Conservation (phyloP, 257 asterid genomes). For the Asclepias syriaca region DNA sequence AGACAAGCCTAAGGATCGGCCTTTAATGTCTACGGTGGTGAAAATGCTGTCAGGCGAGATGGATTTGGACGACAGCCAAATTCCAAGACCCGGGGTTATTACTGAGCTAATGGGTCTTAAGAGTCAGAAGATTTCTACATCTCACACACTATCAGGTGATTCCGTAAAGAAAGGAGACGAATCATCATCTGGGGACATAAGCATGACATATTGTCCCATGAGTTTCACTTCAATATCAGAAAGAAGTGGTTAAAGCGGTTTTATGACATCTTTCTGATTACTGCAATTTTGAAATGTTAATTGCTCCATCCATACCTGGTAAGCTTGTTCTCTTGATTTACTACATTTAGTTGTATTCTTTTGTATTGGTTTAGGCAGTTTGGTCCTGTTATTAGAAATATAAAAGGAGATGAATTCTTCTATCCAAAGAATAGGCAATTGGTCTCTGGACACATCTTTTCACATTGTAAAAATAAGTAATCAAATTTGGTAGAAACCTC, state of each 20-base stretch:
- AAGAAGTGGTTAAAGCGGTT: conserved; percentile 34
- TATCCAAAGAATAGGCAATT: not conserved
- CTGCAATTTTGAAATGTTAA: not conserved
- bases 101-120: conserved; percentile 33
- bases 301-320: not conserved
- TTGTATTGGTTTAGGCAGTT: not conserved
- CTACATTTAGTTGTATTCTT: not conserved
- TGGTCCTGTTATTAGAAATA: not conserved
- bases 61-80: conserved; percentile 29
- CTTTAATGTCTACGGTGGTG: conserved; percentile 55
- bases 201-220: conserved; percentile 47
- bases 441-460: not conserved
- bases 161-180: conserved; percentile 34
- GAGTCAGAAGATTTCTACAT: conserved; percentile 18
- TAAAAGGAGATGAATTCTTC: not conserved
- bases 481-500: not conserved
- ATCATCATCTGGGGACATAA: conserved; percentile 29
- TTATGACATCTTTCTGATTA: not conserved
- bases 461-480: not conserved
- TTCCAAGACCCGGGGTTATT: conserved; percentile 51
- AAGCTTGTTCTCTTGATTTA: conserved; percentile 5
- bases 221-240: conserved; percentile 55
- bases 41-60: conserved; percentile 58
- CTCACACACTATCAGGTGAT: conserved; percentile 19
- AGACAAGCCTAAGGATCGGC: conserved; percentile 53